Evolutionary conservation across 2,329 filamentous ascomycete species (phyloP).

Genomic region (Aspergillus piperis): DNA sequence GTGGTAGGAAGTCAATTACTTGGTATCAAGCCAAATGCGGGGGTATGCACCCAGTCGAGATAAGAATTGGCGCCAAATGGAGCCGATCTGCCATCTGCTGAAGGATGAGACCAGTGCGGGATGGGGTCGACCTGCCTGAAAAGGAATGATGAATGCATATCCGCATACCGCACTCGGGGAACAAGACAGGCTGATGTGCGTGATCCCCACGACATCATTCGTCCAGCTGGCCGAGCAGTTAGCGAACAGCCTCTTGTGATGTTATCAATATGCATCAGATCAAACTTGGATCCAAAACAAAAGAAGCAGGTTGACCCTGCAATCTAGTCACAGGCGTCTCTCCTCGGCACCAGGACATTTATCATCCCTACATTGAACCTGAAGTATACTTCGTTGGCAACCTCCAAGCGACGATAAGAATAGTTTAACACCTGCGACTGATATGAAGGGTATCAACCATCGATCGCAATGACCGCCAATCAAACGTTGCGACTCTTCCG

Average conservation of each 20-base stretch:
- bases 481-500: constrained; percentile 12
- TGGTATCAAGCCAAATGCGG: background rate
- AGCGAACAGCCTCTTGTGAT: background rate
- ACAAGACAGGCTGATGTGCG: background rate
- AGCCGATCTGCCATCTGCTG: background rate
- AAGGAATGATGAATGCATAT: background rate
- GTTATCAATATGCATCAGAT: background rate
- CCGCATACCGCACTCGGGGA: background rate
- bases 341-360: background rate
- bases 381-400: background rate
- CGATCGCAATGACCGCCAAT: background rate
- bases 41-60: background rate
- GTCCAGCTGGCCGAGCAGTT: background rate
- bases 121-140: constrained; percentile 24
- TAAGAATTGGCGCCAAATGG: background rate
- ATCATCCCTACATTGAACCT: background rate
- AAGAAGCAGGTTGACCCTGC: background rate
- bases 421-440: background rate
- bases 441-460: background rate
- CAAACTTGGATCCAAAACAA: background rate
- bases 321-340: background rate
- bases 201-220: background rate
- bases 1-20: background rate
- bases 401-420: background rate
- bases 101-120: background rate